Evolutionary conservation across 2,329 filamentous ascomycete species (phyloP), one percentile per base, ranked within the genome.

Genomic region (Aurifilum marmelostoma): DNA sequence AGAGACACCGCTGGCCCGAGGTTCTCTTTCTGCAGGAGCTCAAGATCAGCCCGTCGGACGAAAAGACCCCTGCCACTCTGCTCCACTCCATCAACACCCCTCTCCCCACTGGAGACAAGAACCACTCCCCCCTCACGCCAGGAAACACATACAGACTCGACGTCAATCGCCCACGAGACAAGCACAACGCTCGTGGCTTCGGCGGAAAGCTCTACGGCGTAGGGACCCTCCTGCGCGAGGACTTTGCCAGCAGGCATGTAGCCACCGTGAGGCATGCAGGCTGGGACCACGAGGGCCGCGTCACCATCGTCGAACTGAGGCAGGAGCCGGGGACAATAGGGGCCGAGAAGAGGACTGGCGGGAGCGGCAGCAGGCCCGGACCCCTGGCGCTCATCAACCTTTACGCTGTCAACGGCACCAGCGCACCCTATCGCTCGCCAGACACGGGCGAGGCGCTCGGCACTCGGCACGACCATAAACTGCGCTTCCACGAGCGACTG

Each of bases 341-440:
- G n/a, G 50, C 11, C 2, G 18, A 18, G 27, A 5, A 34, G 34
- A 34, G 34, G 8, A 34, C 34, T 9, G 62, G 5, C 16, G n/a
- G 27, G 5, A 18, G 18, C 41, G 18, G 16, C 2, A 52, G n/a
- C 12, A 54, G 27, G 32, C 77, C 52, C 29, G 67, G 39, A n/a
- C 68, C 72, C 43, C 68, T 86, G 0, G 81, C 82, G 0, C 74
- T 88, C 29, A 79, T 86, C 73, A 87, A 87, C 71, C 78, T 86
- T 39, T 87, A 86, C 72, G 82, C 83, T 54, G 82, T 86, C 16
- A 87, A 87, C 72, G 85, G 85, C 2, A 87, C 85, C 0, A 76
- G 80, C 0, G 80, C 79, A 37, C 75, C 79, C 0, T 86, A 86
- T 74, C 80, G 80, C 24, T 77, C 81, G 66, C 76, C 83, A 0